phyloP scores from a whole-genome alignment of 352 stramenopile species.

The Phytophthora nicotianae region DNA sequence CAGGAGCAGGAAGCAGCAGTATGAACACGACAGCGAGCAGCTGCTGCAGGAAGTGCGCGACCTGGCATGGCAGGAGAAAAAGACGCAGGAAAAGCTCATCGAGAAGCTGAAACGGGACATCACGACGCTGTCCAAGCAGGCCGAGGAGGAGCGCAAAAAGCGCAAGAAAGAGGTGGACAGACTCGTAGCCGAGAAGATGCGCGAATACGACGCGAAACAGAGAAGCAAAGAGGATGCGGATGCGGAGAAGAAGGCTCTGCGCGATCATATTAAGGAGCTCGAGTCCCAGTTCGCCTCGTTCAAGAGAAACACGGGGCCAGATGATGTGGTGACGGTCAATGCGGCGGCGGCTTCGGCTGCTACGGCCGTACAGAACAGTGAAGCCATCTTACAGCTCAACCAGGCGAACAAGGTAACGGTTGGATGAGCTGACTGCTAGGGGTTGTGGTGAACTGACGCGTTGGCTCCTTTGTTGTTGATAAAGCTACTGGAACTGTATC shows the following conservation, averaged over 20 bases:
- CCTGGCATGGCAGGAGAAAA: slow-evolving; percentile 69
- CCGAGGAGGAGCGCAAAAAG: slow-evolving; percentile 53
- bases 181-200: slow-evolving; percentile 53
- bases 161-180: slow-evolving; percentile 53
- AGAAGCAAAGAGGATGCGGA: slow-evolving; percentile 33
- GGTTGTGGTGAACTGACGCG: slow-evolving; percentile 1
- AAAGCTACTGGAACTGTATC: slow-evolving; percentile 81
- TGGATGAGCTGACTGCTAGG: not conserved
- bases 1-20: slow-evolving; percentile 56
- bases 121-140: slow-evolving; percentile 53
- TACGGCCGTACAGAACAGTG: slow-evolving; percentile 46
- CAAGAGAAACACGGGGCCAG: slow-evolving; percentile 46
- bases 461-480: not conserved
- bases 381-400: slow-evolving; percentile 57
- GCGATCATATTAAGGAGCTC: slow-evolving; percentile 55
- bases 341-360: slow-evolving; percentile 32
- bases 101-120: slow-evolving; percentile 74
- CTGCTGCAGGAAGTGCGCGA: slow-evolving; percentile 65
- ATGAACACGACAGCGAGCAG: slow-evolving; percentile 65
- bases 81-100: slow-evolving; percentile 74
- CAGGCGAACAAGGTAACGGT: slow-evolving; percentile 72
- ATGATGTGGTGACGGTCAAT: slow-evolving; percentile 47
- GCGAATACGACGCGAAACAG: slow-evolving; percentile 42
- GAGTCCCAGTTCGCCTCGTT: slow-evolving; percentile 58
- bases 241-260: slow-evolving; percentile 45